Conservation (phyloP, 345 rosid species). For the Citrus cavaleriei region DNA sequence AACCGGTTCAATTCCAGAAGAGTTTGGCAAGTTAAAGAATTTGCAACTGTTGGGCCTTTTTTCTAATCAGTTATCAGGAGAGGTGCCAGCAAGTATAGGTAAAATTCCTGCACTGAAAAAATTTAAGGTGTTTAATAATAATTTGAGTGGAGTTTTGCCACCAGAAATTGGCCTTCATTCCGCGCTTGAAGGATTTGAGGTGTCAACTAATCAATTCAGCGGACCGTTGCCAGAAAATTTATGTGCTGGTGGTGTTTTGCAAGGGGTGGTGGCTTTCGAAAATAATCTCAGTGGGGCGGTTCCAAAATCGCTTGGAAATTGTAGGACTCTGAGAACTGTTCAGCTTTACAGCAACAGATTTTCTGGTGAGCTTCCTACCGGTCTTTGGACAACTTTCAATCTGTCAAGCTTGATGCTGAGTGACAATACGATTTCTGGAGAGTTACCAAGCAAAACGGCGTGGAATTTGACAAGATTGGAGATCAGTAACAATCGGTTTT, state of each 20-base stretch:
- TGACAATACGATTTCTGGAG: constrained; percentile 64
- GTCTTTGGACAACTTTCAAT: constrained; percentile 56
- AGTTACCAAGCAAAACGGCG: constrained; percentile 52
- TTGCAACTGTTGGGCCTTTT: constrained; percentile 36
- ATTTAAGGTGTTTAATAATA: constrained; percentile 51
- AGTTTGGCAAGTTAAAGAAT: constrained; percentile 52
- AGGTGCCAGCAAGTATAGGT: constrained; percentile 49
- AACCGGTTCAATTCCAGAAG: constrained; percentile 62
- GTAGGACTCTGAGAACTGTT: constrained; percentile 47
- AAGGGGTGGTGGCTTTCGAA: constrained; percentile 53
- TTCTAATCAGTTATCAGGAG: constrained; percentile 55
- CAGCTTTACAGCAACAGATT: constrained; percentile 66
- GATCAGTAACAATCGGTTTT: constrained; percentile 61
- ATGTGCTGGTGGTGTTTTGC: constrained; percentile 57
- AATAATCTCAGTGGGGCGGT: constrained; percentile 69
- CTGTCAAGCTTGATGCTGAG: constrained; percentile 54
- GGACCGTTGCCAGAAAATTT: constrained; percentile 67
- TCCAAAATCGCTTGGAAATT: constrained; percentile 63
- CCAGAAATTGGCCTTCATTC: constrained; percentile 64
- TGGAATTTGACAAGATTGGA: constrained; percentile 72
- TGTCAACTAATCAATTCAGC: constrained; percentile 52
- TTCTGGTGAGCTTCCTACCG: constrained; percentile 71
- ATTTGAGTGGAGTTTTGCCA: constrained; percentile 63
- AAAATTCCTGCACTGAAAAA: constrained; percentile 37
- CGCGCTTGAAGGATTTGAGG: constrained; percentile 57